Evolutionary conservation across 257 asterid species (phyloP).

Genomic region (Craterostigma plantagineum): DNA sequence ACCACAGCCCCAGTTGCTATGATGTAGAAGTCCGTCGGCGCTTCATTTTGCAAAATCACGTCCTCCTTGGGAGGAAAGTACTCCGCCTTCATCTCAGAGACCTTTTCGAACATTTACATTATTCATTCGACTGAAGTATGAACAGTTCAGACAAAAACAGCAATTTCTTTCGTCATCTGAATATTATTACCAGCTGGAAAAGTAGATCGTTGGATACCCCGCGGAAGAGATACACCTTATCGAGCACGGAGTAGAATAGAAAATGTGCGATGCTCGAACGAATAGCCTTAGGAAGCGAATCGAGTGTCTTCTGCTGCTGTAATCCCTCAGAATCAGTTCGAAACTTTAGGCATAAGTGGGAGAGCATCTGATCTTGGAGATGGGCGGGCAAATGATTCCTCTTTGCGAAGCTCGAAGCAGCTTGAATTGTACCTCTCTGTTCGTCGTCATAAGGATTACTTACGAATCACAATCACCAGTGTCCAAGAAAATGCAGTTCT

Average conservation of each 20-base stretch:
- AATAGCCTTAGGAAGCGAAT: conserved; percentile 40
- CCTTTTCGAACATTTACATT: conserved; percentile 7
- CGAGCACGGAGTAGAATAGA: conserved; percentile 33
- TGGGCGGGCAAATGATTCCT: conserved; percentile 33
- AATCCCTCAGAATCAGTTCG: conserved; percentile 41
- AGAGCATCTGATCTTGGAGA: conserved; percentile 45
- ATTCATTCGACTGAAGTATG: too few relatives aligned
- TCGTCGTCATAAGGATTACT: too few relatives aligned
- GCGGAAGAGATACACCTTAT: conserved; percentile 33
- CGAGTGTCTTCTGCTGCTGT: conserved; percentile 37
- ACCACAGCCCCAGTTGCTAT: conserved; percentile 45
- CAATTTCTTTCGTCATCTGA: too few relatives aligned
- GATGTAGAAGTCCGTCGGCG: conserved; percentile 43
- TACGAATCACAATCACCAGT: too few relatives aligned
- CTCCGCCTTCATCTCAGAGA: conserved; percentile 48
- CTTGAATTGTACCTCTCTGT: conserved; percentile 46
- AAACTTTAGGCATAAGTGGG: conserved; percentile 35
- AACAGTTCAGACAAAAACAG: too few relatives aligned
- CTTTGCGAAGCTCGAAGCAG: conserved; percentile 33
- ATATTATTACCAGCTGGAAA: conserved; percentile 29
- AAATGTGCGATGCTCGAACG: conserved; percentile 28
- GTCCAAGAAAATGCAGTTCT: too few relatives aligned
- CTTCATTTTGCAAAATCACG: conserved; percentile 47
- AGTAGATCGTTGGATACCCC: conserved; percentile 40
- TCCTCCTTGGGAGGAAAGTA: conserved; percentile 48